phyloP scores from a whole-genome alignment of 2,329 filamentous ascomycete species.

The Dothistroma pini region DNA sequence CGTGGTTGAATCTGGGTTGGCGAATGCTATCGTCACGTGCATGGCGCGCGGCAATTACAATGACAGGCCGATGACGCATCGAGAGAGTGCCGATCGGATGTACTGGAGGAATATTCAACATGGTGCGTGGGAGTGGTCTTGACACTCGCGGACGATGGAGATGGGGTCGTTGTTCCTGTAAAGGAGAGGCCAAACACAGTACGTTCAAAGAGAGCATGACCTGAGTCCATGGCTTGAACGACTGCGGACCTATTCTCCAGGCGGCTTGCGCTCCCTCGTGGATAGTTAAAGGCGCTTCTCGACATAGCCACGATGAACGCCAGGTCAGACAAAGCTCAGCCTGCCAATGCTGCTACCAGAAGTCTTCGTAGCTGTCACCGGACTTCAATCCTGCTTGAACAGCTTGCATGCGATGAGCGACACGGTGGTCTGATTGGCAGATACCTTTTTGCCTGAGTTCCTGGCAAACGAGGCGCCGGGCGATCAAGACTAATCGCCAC shows the following conservation, averaged over 20 bases:
- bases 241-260: not conserved
- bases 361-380: not conserved
- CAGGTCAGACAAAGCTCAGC: not conserved
- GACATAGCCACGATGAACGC: not conserved
- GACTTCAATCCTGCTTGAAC: not conserved
- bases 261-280: no score
- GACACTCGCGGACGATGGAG: not conserved
- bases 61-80: not conserved
- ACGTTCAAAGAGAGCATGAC: not conserved
- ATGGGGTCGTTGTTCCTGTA: not conserved
- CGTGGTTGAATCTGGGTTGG: not conserved
- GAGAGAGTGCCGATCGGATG: not conserved
- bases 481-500: not conserved
- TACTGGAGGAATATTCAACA: not conserved
- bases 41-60: not conserved
- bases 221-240: not conserved
- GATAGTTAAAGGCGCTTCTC: not conserved
- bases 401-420: not conserved
- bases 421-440: not conserved
- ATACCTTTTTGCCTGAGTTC: not conserved
- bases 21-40: not conserved
- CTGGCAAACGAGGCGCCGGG: not conserved
- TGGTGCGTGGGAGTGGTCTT: not conserved
- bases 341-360: not conserved
- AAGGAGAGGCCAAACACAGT: not conserved